Conservation (phyloP, 2,329 filamentous ascomycete genomes). For the Botryotinia narcissicola region DNA sequence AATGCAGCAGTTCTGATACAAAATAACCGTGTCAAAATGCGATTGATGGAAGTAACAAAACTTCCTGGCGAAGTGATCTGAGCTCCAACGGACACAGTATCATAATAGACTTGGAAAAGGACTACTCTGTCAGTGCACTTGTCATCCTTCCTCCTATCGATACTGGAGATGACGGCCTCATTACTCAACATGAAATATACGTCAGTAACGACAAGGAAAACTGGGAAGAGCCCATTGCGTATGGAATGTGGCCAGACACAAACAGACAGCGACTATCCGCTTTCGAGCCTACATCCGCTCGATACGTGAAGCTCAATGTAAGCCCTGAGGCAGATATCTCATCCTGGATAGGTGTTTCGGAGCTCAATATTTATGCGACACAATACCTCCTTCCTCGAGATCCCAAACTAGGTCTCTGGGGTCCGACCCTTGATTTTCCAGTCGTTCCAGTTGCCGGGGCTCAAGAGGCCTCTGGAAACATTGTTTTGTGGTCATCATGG, state of each 20-base stretch:
- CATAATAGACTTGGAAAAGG: background rate
- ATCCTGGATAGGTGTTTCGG: slow-evolving; percentile 1
- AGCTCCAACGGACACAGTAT: background rate
- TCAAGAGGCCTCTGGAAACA: slow-evolving; percentile 9
- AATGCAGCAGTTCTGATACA: background rate
- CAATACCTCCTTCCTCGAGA: slow-evolving; percentile 1
- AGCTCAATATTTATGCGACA: slow-evolving; percentile 10
- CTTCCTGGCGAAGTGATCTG: background rate
- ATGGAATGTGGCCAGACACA: slow-evolving; percentile 12
- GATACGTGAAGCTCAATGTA: slow-evolving; percentile 4
- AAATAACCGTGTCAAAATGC: background rate
- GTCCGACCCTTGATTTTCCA: slow-evolving; percentile 4
- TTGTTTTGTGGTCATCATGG: slow-evolving; percentile 12
- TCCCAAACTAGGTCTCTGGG: slow-evolving; percentile 5
- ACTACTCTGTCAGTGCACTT: slow-evolving; percentile 1
- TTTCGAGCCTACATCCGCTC: slow-evolving; percentile 6
- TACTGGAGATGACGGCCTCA: background rate
- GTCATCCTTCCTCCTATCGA: slow-evolving; percentile 3
- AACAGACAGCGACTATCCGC: slow-evolving; percentile 8
- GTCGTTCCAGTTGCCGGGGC: slow-evolving; percentile 13
- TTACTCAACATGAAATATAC: slow-evolving; percentile 6
- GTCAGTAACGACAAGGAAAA: background rate
- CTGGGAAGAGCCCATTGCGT: background rate
- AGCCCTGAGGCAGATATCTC: background rate
- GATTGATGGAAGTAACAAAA: slow-evolving; percentile 1